Evolutionary conservation across 352 stramenopile species (phyloP), one percentile per base, ranked within the genome.

Genomic region (Blastocystis sp.): DNA sequence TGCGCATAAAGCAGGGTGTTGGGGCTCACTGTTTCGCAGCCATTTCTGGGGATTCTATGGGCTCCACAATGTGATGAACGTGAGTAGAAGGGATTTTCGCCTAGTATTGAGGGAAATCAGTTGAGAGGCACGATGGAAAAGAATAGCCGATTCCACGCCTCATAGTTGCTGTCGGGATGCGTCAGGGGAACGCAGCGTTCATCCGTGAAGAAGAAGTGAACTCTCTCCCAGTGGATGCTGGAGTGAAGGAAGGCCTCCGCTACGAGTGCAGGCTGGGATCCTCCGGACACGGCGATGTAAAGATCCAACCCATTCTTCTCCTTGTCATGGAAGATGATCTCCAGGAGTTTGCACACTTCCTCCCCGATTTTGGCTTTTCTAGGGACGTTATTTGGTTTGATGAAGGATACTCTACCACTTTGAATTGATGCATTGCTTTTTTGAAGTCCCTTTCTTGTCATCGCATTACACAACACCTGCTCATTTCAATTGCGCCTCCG

Each of bases 201-300:
- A 90, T 99, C 96, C 1, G 96, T 95, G 89, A 98, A 96, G 89
- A 97, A 95, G n/a, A 99, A 93, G 84, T 97, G 94, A 94, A 95
- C 98, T 88, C 97, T 97, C 66, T 93, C 92, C 90, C 95, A 98
- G 80, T 98, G 93, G 41, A 97, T 90, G 80, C 82, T 40, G 2
- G 66, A 66, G 53, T 90, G 28, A 48, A 67, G 53, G 7, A 76
- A 62, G 23, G 48, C 71, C 62, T 78, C 41, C 74, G 84, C 62
- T 17, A 89, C 45, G 60, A 94, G 91, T 90, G 93, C 94, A 34
- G 93, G 93, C 62, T 95, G 90, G 10, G 93, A 96, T 53, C 93
- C 93, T 60, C 93, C 93, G 40, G 93, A 96, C 69, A 96, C 91
- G 67, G 93, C 93, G 76, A 96, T 87, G 10, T 21, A 66, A 2